Evolutionary conservation across 176 grass and related monocot genomes (phyloP), one percentile per base, ranked within the genome.

Genomic region (Oryza nivara): DNA sequence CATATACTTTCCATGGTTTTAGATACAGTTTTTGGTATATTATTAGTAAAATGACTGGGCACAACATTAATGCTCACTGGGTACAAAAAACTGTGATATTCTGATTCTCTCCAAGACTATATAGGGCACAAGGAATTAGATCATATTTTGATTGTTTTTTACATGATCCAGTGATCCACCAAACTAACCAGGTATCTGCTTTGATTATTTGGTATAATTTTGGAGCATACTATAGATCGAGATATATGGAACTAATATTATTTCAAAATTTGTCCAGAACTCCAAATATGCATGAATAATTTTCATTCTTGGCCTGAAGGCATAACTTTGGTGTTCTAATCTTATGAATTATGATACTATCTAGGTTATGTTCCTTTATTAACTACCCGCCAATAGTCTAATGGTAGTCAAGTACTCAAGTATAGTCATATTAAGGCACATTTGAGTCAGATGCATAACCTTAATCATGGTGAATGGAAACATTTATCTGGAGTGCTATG

Each of bases 361-460:
- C 65, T 60, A 28, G 63, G 17, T 67, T 10, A 52, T 8, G 14
- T 75, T 76, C 20, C 63, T 76, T 76, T 17, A 68, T 58, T 58
- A n/a, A 68, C 36, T 75, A 25, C 30, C 67, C 8, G 25, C 13
- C 32, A 52, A 28, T 0, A 16, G 6, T 68, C 34, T 66, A 75
- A 77, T 76, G 60, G 25, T 61, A 70, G 36, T 71, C 70, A 7
- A 71, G 45, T 63, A 70, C 23, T 71, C 70, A 7, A 71, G 60
- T 70, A 3, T 46, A 63, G 23, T 23, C 56, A 60, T 44, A 60
- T 70, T 68, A 13, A 43, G 34, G 44, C 28, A 81, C 19, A 25
- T n/a, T 54, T 54, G 12, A 36, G 46, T 81, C 54, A 81, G 30
- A 81, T 70, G 19, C 75, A 46, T 23, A 65, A 84, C 32, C 20